Evolutionary conservation across 1,284 basidiomycete genomes (phyloP).

Genomic region (Ustilago sp.): DNA sequence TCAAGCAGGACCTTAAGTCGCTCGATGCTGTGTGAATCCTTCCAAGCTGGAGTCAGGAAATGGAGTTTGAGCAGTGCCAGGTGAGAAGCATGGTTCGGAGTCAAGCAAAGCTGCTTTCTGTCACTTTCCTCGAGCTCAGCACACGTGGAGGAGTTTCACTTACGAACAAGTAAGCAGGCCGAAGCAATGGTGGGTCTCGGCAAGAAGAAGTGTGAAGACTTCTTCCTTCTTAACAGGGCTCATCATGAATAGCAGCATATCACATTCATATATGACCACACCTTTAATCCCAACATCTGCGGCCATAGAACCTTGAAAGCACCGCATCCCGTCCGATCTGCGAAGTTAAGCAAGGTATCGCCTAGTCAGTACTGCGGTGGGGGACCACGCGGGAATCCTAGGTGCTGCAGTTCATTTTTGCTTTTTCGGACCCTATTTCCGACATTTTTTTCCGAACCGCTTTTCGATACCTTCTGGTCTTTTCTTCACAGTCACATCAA

Average conservation of each 20-base stretch:
- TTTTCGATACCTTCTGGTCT: too few species aligned
- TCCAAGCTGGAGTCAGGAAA: not conserved
- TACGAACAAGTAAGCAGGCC: too few species aligned
- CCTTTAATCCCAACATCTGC: conserved; percentile 72
- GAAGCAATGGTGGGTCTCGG: too few species aligned
- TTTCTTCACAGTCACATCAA: too few species aligned
- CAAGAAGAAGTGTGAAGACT: too few species aligned
- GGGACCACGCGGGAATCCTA: conserved; percentile 85
- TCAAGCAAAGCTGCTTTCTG: conserved; percentile 1
- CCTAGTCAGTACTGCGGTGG: conserved; percentile 85
- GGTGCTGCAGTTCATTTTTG: conserved; percentile 77
- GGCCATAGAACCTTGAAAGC: conserved; percentile 83
- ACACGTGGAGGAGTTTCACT: not conserved
- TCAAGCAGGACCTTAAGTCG: not conserved
- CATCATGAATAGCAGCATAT: too few species aligned
- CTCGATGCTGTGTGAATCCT: not conserved
- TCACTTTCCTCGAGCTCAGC: not conserved
- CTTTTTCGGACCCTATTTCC: too few species aligned
- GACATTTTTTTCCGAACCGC: too few species aligned
- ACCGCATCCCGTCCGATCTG: conserved; percentile 85
- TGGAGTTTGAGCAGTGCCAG: not conserved
- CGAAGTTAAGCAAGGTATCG: conserved; percentile 82
- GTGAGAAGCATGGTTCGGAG: not conserved
- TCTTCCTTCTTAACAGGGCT: too few species aligned
- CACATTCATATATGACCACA: too few species aligned